phyloP scores from a whole-genome alignment of 164 flowering plant genomes.

The Stephania yunnanensis region DNA sequence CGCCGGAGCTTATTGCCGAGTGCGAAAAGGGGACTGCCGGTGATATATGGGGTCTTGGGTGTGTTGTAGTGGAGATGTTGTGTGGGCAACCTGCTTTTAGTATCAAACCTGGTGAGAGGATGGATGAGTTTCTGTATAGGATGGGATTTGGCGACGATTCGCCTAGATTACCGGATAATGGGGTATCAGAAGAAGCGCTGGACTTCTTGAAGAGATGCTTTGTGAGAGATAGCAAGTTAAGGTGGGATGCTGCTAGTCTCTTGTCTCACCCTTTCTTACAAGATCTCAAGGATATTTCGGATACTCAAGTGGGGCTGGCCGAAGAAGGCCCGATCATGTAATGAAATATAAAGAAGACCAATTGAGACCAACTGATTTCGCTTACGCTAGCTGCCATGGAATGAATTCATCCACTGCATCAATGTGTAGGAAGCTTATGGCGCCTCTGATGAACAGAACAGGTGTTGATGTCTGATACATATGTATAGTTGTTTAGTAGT shows the following conservation, averaged over 20 bases:
- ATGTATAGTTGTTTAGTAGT: no score
- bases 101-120: background rate
- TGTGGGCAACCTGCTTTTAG: constrained; percentile 2
- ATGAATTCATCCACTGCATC: no score
- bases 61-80: constrained; percentile 4
- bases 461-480: no score
- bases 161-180: background rate
- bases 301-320: background rate
- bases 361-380: no score
- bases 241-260: constrained; percentile 9
- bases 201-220: constrained; percentile 3
- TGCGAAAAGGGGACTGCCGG: background rate
- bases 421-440: no score
- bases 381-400: no score
- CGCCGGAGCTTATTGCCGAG: constrained; percentile 1
- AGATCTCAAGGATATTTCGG: background rate
- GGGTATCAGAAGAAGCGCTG: constrained; percentile 1
- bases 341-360: no score
- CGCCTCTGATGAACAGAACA: no score
- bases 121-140: background rate
- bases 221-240: background rate
- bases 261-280: constrained; percentile 6
- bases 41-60: constrained; percentile 11
- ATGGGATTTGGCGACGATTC: background rate
- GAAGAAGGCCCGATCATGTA: no score